Conservation (phyloP, 495 filamentous ascomycete species). For the Neurospora hispaniola region DNA sequence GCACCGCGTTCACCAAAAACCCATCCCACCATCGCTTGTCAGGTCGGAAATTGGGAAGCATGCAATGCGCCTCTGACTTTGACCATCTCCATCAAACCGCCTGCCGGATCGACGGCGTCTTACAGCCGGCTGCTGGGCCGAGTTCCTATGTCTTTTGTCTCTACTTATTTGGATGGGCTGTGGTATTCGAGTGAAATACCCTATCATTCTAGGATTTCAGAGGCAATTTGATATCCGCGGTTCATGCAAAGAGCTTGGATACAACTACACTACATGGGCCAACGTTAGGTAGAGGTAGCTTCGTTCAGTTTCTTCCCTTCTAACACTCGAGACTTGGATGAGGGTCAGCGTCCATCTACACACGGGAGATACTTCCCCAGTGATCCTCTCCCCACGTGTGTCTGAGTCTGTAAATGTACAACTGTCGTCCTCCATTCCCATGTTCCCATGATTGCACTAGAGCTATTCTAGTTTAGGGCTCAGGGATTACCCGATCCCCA, state of each 20-base stretch:
- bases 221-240: neutral
- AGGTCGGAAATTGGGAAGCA: neutral
- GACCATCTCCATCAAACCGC: neutral
- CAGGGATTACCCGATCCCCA: neutral
- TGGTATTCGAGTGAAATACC: neutral
- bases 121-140: neutral
- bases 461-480: neutral
- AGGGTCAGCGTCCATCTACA: neutral
- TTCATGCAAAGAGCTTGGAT: neutral
- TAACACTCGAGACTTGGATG: neutral
- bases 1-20: neutral
- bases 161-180: neutral
- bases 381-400: neutral
- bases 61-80: neutral
- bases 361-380: neutral
- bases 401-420: neutral
- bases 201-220: neutral
- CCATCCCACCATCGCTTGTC: neutral
- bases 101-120: neutral
- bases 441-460: neutral
- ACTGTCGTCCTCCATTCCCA: neutral
- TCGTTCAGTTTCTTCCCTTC: neutral
- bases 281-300: neutral
- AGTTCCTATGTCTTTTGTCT: neutral
- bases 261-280: no score